Base-by-base conservation (phyloP, 1,284 basidiomycete genomes). In the Malassezia obtusa region DNA sequence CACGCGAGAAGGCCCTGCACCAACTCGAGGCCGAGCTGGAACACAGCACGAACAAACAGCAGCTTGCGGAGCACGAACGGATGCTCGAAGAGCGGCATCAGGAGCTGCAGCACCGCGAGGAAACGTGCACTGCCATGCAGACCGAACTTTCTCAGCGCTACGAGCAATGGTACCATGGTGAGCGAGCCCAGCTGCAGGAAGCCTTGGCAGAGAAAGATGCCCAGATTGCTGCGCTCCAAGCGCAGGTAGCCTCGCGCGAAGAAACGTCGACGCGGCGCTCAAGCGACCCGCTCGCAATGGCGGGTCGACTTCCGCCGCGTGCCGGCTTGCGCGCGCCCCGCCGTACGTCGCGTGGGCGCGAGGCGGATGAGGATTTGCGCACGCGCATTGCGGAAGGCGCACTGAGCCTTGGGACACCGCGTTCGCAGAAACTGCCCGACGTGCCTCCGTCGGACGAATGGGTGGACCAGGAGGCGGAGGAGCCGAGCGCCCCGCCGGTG, bases 191-290 rank as follows among this genome's bases (percentile, higher is more conserved):
- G 26, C 21, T 47, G 10, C 33, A 52, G 1, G 21, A 54, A 5
- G 25, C 30, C 4, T 35, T 54, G 24, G 40, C 44, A 22, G 47
- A 54, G 17, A 58, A 53, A 9, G 45, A 52, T 17, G 41, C 48
- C 6, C 24, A 37, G 6, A 35, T 58, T 15, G 36, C 32, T 1
- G 38, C 30, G 2, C 38, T 53, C 2, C 24, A 43, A 6, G 38
- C 36, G 19, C 19, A 46, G 45, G 17, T 46, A 3, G 21, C 31
- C 1, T 11, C 10, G 30, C 21, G n/a, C 21, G 45, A 46, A 28
- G 4, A n/a, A 4, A 11, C 26, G 22, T 15, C 15, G 24, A 5
- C 31, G 35, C 22, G 43, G 28, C 43, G 43, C 14, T 6, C 19
- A 2, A 45, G 43, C n/a, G 43, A 45, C 28, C 10, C 25, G 21